Evolutionary conservation across 768 basidiomycete species (phyloP), one percentile per base, ranked within the genome.

Genomic region (Boletus huronensis): DNA sequence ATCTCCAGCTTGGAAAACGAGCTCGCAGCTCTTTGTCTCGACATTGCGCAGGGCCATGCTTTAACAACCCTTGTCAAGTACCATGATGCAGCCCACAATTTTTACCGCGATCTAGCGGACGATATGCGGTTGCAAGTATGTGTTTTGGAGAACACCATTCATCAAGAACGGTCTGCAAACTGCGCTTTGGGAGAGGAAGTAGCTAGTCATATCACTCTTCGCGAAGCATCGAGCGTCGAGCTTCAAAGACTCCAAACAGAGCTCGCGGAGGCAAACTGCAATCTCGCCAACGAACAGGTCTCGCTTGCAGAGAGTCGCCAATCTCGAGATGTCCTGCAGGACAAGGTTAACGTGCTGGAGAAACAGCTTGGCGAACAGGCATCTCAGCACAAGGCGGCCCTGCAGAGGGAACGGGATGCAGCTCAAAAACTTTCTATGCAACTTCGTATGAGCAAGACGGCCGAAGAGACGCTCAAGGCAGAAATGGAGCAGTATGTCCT

Each of bases 401-500:
- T 82, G 57, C 74, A 76, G 53, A 79, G 75, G 53, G 82, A 83
- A 48, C 75, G 72, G 38, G 75, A 82, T 26, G 58, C 72, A 0
- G 64, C 74, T 9, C 77, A 81, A 54, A 74, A 79, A 23, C 68
- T 88, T 35, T 76, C 78, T 0, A 66, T 67, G 16, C 74, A 80
- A 6, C 65, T 85, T 32, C 78, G 82, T 57, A 80, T 81, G 70
- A 76, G 72, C 56, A 79, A 82, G 59, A 78, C 79, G 57, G 82
- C 85, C 5, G 89, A 93, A 65, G 83, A 84, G 31, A 80, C 78
- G 5, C 75, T 94, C 50, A 77, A 81, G 32, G 77, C 77, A 26
- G 90, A 93, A 57, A 75, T 90, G 40, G 81, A 85, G 34, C 74
- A 77, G 92, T 91, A 59, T 52, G 84, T 79, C 23, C 16, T 36